Evolutionary conservation across 2,329 filamentous ascomycete species (phyloP), one percentile per base, ranked within the genome.

Genomic region (Chalara sp.): DNA sequence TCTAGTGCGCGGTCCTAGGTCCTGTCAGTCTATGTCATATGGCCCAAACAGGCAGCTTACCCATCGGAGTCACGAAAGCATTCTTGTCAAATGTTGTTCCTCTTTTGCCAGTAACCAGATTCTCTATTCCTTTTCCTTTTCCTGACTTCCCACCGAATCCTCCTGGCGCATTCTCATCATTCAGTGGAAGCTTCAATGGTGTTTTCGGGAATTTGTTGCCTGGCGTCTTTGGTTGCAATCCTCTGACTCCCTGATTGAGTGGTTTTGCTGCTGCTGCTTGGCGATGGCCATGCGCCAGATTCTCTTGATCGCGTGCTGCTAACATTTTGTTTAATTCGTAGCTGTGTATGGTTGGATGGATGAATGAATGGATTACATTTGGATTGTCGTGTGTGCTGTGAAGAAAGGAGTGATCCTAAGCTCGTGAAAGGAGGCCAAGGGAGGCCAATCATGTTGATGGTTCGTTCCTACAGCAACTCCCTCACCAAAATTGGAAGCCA

Each of bases 261-360:
- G 81, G 83, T 69, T 95, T 96, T 12, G 81, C 76, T 11, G 83
- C 80, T 29, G 83, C 83, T 46, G 76, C 79, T 53, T 83, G 78
- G 65, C 90, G 88, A 66, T 86, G 86, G 58, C 77, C 79, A 66
- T 89, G 83, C 62, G 89, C 80, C 67, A 89, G 72, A 70, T 96
- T 96, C 70, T 96, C 91, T 72, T 96, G 89, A 69, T 96, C 87
- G 61, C 83, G 80, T 32, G 85, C 77, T 54, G 87, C 87, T 65
- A 89, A 76, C 89, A 91, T 95, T 53, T 55, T 73, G 59, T 21
- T 21, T 21, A 2, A 21, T 21, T 21, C 21, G 21, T 21, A 21
- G 21, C 21, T 21, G 21, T 21, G 21, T 21, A 21, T 21, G 21
- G 21, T 21, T 21, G 21, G 21, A 21, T 21, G 21, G 21, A 21